Conservation (phyloP, 2,329 filamentous ascomycete species). For the Periconia sp. region DNA sequence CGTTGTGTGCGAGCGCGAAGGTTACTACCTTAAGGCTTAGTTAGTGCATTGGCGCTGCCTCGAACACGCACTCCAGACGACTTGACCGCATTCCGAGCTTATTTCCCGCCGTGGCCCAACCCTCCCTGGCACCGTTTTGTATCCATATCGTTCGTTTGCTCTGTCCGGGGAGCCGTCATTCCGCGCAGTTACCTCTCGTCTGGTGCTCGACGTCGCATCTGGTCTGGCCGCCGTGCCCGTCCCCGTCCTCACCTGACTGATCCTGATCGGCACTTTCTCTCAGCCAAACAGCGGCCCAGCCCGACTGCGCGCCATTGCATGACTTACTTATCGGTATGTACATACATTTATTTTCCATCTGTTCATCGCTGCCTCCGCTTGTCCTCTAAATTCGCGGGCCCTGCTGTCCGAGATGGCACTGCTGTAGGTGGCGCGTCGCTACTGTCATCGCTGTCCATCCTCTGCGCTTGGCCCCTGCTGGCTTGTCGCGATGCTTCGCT, state of each 20-base stretch:
- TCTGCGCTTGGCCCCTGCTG: conserved; percentile 9
- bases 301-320: conserved; percentile 45
- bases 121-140: conserved; percentile 20
- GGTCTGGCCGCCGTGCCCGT: conserved; percentile 11
- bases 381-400: background rate
- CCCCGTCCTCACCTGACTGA: background rate
- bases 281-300: conserved; percentile 41
- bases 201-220: background rate
- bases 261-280: conserved; percentile 40
- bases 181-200: conserved; percentile 19
- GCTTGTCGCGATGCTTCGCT: conserved; percentile 15
- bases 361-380: conserved; percentile 1
- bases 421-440: conserved; percentile 3
- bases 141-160: conserved; percentile 1
- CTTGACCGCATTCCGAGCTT: conserved; percentile 41
- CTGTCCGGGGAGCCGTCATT: conserved; percentile 38
- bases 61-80: conserved; percentile 24
- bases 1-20: too few relatives aligned
- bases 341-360: conserved; percentile 4
- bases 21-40: too few relatives aligned
- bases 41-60: too few relatives aligned
- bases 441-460: background rate
- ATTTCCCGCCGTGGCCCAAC: conserved; percentile 33
- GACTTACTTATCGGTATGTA: conserved; percentile 39
- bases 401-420: background rate